Evolutionary conservation across 257 asterid genomes (phyloP), one percentile per base, ranked within the genome.

Genomic region (Leonotis leonurus): DNA sequence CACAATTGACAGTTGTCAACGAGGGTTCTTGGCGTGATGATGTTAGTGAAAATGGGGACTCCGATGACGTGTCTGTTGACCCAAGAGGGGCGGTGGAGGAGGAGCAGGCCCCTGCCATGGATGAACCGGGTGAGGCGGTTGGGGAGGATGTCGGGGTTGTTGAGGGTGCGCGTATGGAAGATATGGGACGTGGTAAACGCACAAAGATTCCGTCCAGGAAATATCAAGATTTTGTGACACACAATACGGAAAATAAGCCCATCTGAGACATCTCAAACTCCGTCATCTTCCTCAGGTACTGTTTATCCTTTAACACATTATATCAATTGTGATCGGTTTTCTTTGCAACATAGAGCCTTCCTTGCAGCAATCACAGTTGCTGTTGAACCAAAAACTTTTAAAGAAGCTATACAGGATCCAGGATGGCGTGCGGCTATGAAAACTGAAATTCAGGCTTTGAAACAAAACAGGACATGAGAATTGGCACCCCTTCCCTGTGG

Each of bases 281-380:
- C 22, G 5, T 29, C 50, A 25, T 1, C 5, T 3, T 25, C 67
- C 55, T 68, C 62, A 40, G 63, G 63, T 65, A 66, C 32, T 24
- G 64, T 22, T 0, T 66, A 26, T 66, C 55, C 70, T 29, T 52
- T 65, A 52, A 25, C 43, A 33, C 22, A 58, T 58, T 68, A 5
- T 68, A 41, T 58, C 11, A 57, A 10, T 33, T 68, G 53, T 57
- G 54, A 68, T 2, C 10, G 12, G 8, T 46, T 68, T 58, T 22
- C 45, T 16, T 0, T 13, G 44, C 1, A 14, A 3, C 61, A 68
- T 18, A 24, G 1, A 9, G 7, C 5, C 33, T 68, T 68, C 6
- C 33, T 72, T 1, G 73, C 64, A 29, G 43, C 65, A 1, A 11
- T 62, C 0, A 56, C 21, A 9, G 3, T n/a, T 6, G 60, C 52